phyloP scores from a whole-genome alignment of 345 rosid genomes.

The Boechera divaricarpa region DNA sequence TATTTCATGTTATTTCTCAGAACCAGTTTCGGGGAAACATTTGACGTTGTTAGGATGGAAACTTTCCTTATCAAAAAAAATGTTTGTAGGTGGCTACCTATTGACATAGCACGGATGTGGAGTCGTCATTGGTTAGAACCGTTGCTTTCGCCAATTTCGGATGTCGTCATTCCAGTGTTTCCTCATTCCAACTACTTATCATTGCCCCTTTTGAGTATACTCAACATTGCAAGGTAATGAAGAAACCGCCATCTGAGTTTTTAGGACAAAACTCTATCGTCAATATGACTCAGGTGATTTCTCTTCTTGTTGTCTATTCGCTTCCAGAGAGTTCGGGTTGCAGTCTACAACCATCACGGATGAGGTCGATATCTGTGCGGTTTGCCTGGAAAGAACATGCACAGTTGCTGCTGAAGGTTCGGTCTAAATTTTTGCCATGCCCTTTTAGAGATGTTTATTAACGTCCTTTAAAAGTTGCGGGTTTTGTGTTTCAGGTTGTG shows the following conservation, averaged over 20 bases:
- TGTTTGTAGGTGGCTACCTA: constrained; percentile 81
- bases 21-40: constrained; percentile 14
- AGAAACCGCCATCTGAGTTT: background rate
- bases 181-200: constrained; percentile 82
- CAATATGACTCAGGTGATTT: constrained; percentile 6
- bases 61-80: constrained; percentile 18
- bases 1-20: background rate
- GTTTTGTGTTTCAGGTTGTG: constrained; percentile 68
- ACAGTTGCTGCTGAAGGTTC: constrained; percentile 97
- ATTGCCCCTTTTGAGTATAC: constrained; percentile 86
- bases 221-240: constrained; percentile 87
- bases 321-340: constrained; percentile 79
- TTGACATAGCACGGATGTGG: constrained; percentile 99
- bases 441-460: background rate
- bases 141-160: constrained; percentile 74
- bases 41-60: constrained; percentile 9
- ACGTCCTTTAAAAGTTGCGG: background rate
- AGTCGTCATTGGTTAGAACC: constrained; percentile 99
- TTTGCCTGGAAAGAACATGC: constrained; percentile 90
- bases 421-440: background rate
- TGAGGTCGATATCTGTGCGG: constrained; percentile 88
- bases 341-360: constrained; percentile 66
- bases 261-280: background rate
- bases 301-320: background rate
- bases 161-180: constrained; percentile 67